Base-by-base conservation (phyloP, 1,139 yeast genomes). In the Suhomyces kunorum region DNA sequence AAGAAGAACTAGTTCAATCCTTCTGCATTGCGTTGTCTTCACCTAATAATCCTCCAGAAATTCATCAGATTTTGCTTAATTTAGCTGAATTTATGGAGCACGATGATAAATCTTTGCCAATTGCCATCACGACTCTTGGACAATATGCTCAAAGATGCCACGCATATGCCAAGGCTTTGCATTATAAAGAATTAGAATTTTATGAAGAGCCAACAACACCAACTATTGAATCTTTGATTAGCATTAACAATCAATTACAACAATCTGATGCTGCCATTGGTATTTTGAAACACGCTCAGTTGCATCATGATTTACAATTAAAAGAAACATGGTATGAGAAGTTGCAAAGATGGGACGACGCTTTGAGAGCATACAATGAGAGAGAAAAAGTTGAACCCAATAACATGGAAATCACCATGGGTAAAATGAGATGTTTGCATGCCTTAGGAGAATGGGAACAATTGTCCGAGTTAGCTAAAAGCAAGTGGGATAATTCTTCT, bases 211-310 rank as follows among this genome's bases (percentile, higher is more conserved):
- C 96, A 1, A 79, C 92, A 0, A 85, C 96, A 0, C 86, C 94
- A 7, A 89, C 96, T 0, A 89, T 94, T 47, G 99, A 94, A 55
- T 80, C 96, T 0, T 71, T 94, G 52, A 92, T 94, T 41, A 83
- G 89, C 49, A 90, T 94, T 53, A 94, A 94, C 59, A 94, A 92
- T 55, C 96, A 90, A 54, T 68, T 94, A 19, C 98, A 92, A 53
- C 98, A 94, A 58, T 83, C 95, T 0, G 99, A 94, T 65, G 97
- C 99, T 0, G 98, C 98, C 0, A 88, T 92, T 44, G 99, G 99
- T 48, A 90, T 92, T 40, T 71, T 94, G 54, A 90, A 89, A 54
- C 95, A 90, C 61, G 98, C 98, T 1, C 98, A 94, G 58, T 81
- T 87, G 47, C 95, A 89, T 49, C 96, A 90, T 57, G 92, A 88